Base-by-base conservation (phyloP, 2,329 filamentous ascomycete genomes). In the Ascosphaera aggregata region DNA sequence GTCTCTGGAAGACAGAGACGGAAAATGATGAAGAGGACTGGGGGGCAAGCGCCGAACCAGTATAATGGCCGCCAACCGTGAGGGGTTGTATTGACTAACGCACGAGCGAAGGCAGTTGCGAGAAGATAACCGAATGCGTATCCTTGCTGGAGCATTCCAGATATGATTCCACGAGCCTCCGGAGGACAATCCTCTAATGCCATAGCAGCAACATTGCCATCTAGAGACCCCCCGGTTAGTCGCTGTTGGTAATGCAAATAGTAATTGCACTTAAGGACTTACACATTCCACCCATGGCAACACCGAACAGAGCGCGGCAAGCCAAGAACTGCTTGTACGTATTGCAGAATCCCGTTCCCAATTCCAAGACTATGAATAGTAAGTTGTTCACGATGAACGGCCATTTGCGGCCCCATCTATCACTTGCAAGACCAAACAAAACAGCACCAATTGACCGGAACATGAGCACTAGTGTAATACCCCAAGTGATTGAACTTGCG, bases 41-140 rank as follows among this genome's bases (percentile, higher is more conserved):
- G 84, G 0, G 80, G 80, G 30, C 75, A 69, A 4, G 82, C 80
- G 9, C 76, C 82, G 54, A 92, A 92, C 82, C 84, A 93, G 63
- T 75, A 92, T 0, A 92, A 63, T 0, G 82, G 80, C 5, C 84
- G 66, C 84, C 84, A 93, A 39, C 67, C 73, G 51, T 91, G 76
- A 1, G 71, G 55, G 0, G 81, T 86, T 1, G 81, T 89, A 54
- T 79, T 61, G 38, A 64, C 62, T 2, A 65, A 46, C 9, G 47
- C 61, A 24, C 61, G 55, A 1, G 59, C 59, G 48, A 71, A 70
- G 8, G 66, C 65, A 1, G 66, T 65, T 0, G 67, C 69, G 1
- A 75, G 60, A n/a, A 75, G 57, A 49, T 74, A 75, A 2, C 71
- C 71, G 48, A 74, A 72, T 0, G 70, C 69, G 46, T 74, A 75